phyloP scores from a whole-genome alignment of 768 basidiomycete genomes.

The Kwoniella shandongensis region DNA sequence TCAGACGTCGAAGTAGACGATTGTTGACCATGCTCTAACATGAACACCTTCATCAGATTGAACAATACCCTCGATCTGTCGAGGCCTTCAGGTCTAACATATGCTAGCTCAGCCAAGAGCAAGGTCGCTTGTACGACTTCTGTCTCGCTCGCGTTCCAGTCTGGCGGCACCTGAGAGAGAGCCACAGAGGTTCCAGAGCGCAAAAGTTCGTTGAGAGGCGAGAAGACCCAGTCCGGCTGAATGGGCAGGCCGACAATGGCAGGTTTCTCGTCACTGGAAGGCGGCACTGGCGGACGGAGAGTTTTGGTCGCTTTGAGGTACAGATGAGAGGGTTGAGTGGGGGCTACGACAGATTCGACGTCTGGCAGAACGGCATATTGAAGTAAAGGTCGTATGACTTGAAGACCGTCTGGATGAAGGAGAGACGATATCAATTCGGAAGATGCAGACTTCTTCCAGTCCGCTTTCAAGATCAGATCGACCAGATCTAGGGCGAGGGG shows the following conservation, averaged over 20 bases:
- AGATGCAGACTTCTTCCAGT: slow-evolving; percentile 7
- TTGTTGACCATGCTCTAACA: slow-evolving; percentile 83
- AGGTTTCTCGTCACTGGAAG: slow-evolving; percentile 51
- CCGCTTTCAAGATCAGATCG: slow-evolving; percentile 36
- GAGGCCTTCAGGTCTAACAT: slow-evolving; percentile 32
- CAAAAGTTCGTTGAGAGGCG: slow-evolving; percentile 73
- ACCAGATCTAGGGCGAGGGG: slow-evolving; percentile 57
- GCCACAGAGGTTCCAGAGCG: slow-evolving; percentile 72
- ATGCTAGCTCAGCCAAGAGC: slow-evolving; percentile 59
- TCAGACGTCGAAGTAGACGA: slow-evolving; percentile 17
- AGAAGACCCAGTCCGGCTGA: slow-evolving; percentile 66
- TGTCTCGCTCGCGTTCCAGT: slow-evolving; percentile 77
- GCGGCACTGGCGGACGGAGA: slow-evolving; percentile 55
- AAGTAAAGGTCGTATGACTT: slow-evolving; percentile 51
- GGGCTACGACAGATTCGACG: slow-evolving; percentile 34
- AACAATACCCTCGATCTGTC: slow-evolving; percentile 65
- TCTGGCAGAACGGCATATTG: slow-evolving; percentile 46
- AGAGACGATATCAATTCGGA: slow-evolving; percentile 5
- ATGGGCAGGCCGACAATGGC: slow-evolving; percentile 59
- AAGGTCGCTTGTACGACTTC: slow-evolving; percentile 73
- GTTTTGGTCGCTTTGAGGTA: slow-evolving; percentile 59
- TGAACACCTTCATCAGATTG: slow-evolving; percentile 87
- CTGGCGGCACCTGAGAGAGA: slow-evolving; percentile 65
- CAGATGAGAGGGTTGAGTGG: slow-evolving; percentile 44
- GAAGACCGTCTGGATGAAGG: slow-evolving; percentile 41